Percentiles rank a stretch among this genome's conserved stretches.
These are phyloP conservation scores for Penicillium psychrosexuale DNA, from an alignment of 2,329 filamentous ascomycete species.

Conservation along the genomic window DNA sequence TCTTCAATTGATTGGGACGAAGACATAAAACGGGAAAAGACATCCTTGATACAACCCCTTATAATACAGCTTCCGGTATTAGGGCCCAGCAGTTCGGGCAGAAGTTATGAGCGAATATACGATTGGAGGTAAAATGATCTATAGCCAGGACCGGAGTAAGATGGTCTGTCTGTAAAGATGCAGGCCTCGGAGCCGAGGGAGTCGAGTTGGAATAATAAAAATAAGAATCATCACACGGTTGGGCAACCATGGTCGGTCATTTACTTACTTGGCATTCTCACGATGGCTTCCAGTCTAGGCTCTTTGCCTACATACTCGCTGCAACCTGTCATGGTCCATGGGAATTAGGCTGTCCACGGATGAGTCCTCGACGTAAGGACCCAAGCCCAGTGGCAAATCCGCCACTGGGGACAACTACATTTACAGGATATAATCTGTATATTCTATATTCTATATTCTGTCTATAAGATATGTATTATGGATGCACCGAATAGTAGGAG, in stretches of 20 bases:
- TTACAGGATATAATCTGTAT: neutral
- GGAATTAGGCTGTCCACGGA: neutral
- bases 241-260: conserved; percentile 6
- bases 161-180: too few species aligned
- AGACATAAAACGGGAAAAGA: neutral
- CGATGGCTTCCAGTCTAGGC: neutral
- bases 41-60: neutral
- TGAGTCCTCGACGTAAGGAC: conserved; percentile 8
- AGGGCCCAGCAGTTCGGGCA: neutral
- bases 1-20: neutral
- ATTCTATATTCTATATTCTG: neutral
- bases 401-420: neutral
- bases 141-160: neutral
- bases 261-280: neutral
- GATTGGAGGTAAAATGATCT: neutral
- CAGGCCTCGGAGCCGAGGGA: neutral
- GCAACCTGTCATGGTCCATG: neutral
- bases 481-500: neutral
- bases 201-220: neutral
- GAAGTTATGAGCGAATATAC: neutral
- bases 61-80: neutral
- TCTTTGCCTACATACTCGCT: neutral
- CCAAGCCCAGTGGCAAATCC: neutral
- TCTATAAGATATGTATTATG: neutral
- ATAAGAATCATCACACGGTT: neutral